Base-by-base conservation (phyloP, 164 flowering plant species). In the Santalum album region DNA sequence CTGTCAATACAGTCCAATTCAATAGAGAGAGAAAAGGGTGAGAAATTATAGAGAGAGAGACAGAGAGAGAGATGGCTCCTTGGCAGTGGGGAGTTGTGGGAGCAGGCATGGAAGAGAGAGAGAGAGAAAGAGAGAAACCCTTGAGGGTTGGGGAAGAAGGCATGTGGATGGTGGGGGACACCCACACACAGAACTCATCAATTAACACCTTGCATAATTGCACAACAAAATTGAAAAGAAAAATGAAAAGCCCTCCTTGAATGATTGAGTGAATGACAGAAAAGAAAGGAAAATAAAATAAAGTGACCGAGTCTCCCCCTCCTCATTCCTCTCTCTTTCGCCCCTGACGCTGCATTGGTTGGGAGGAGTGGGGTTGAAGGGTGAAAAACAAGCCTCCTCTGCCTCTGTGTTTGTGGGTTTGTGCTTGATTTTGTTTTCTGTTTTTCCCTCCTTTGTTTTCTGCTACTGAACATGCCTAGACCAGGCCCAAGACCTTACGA, bases 101-200 rank as follows among this genome's bases (percentile, higher is more conserved):
- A 34, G 56, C 56, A 62, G 65, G 47, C 46, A 49, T 55, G 45
- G 27, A 27, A 25, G 52, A 58, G 32, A 29, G 50, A 36, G 38
- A 38, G 17, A 51, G 55, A 57, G 49, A 51, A 18, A 24, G 56
- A 58, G 64, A 65, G 63, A 40, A 67, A 72, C 65, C 54, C 47
- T 12, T 51, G 65, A 63, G 69, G 62, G 54, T 63, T 56, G 66
- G 66, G 68, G 75, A 71, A 63, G 71, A 57, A 65, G 72, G 72
- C 75, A 72, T 72, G 72, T 72, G 75, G 72, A 72, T 62, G 69
- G 72, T 68, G 76, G 76, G 76, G 76, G 72, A 65, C 70, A 68
- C 72, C 36, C 62, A 65, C 70, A 68, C 72, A 44, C 62, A 61
- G 54, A 67, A 54, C 60, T 59, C 67, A 51, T 57, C 60, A 43